These are phyloP conservation scores for Penicillium robsamsonii DNA, from an alignment of 495 filamentous ascomycete species.

Conservation along the genomic window DNA sequence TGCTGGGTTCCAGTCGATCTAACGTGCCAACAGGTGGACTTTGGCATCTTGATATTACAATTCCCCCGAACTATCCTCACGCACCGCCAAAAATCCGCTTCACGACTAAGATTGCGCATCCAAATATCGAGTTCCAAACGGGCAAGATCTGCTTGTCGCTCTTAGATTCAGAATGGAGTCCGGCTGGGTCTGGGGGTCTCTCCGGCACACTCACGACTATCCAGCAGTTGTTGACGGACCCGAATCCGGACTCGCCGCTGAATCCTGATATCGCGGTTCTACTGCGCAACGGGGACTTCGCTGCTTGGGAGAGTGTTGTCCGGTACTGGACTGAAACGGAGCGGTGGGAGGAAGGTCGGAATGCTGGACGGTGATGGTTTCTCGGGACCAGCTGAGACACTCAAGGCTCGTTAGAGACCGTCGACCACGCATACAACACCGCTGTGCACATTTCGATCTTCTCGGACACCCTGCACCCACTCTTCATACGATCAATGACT, in stretches of 20 bases:
- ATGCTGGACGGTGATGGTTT: constrained; percentile 13
- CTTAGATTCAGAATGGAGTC: constrained; percentile 77
- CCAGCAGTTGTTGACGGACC: constrained; percentile 71
- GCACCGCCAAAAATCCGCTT: constrained; percentile 75
- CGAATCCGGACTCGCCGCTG: constrained; percentile 77
- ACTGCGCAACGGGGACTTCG: constrained; percentile 67
- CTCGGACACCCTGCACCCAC: no score
- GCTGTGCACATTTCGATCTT: no score
- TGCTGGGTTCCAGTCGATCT: constrained; percentile 4
- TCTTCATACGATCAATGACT: no score
- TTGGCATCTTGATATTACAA: constrained; percentile 75
- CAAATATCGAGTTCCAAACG: constrained; percentile 75
- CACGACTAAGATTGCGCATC: constrained; percentile 76
- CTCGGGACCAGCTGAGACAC: neutral
- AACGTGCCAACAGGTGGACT: constrained; percentile 59
- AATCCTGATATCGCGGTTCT: constrained; percentile 86
- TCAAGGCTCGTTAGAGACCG: no score
- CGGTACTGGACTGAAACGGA: constrained; percentile 69
- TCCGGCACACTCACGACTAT: constrained; percentile 73
- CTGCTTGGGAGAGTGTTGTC: constrained; percentile 78
- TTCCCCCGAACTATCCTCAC: constrained; percentile 78
- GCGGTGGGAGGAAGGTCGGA: constrained; percentile 33
- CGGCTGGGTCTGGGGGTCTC: constrained; percentile 31
- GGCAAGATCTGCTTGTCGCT: constrained; percentile 95
- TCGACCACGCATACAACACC: no score